Conservation (phyloP, 495 filamentous ascomycete genomes). For the Penicillium mononematosum region DNA sequence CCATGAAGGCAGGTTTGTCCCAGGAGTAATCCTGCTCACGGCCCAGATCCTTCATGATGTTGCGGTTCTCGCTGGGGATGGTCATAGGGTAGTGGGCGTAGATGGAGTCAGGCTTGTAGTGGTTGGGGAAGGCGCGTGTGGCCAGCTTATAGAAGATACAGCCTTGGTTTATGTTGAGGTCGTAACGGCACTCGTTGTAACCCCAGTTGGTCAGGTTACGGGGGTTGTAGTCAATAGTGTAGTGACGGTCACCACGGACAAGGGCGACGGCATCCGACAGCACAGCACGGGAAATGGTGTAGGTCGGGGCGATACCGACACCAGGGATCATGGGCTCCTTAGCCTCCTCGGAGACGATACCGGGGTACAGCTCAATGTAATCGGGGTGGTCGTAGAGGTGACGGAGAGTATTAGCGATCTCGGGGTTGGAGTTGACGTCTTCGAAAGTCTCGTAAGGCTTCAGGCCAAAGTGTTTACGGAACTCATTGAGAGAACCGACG, state of each 20-base stretch:
- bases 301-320: constrained; percentile 56
- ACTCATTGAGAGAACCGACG: constrained; percentile 61
- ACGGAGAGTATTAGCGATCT: constrained; percentile 51
- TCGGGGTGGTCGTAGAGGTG: constrained; percentile 61
- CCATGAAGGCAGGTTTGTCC: constrained; percentile 55
- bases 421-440: constrained; percentile 60
- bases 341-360: constrained; percentile 55
- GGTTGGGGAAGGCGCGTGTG: constrained; percentile 72
- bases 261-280: constrained; percentile 55
- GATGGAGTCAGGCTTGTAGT: constrained; percentile 75
- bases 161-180: constrained; percentile 72
- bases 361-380: constrained; percentile 63
- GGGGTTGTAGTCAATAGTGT: constrained; percentile 67
- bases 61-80: constrained; percentile 67
- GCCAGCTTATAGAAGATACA: constrained; percentile 86
- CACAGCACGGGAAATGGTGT: constrained; percentile 57
- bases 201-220: constrained; percentile 78
- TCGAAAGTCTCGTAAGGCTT: constrained; percentile 60
- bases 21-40: constrained; percentile 71
- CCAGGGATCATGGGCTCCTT: constrained; percentile 54
- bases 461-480: constrained; percentile 59
- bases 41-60: constrained; percentile 71
- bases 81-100: constrained; percentile 91
- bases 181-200: constrained; percentile 70
- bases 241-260: constrained; percentile 54